phyloP scores from a whole-genome alignment of 2,329 filamentous ascomycete genomes.

The Colletotrichum sp. region DNA sequence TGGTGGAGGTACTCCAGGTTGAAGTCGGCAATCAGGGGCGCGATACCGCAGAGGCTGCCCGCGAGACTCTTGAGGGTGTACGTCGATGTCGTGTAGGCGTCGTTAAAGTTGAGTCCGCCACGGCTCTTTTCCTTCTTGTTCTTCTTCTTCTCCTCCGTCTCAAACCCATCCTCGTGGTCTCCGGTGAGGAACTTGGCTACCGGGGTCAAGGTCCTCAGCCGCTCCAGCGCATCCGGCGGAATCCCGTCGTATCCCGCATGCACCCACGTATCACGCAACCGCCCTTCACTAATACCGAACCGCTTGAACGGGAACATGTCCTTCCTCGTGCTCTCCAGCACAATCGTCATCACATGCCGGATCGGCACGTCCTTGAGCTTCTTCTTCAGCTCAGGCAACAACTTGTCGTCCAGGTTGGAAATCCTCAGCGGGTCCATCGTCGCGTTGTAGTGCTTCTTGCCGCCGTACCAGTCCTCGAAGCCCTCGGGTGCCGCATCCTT shows the following conservation, averaged over 20 bases:
- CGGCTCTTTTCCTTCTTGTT: not conserved
- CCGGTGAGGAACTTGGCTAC: slow-evolving; percentile 9
- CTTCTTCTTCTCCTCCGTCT: not conserved
- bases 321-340: slow-evolving; percentile 39
- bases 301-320: slow-evolving; percentile 40
- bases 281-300: slow-evolving; percentile 31
- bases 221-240: slow-evolving; percentile 29
- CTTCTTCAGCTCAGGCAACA: slow-evolving; percentile 23
- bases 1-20: slow-evolving; percentile 39
- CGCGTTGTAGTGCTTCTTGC: slow-evolving; percentile 32
- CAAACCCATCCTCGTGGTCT: slow-evolving; percentile 4
- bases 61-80: slow-evolving; percentile 41
- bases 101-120: slow-evolving; percentile 35
- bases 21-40: slow-evolving; percentile 36
- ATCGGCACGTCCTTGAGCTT: slow-evolving; percentile 26
- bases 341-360: slow-evolving; percentile 39
- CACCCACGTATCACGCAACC: slow-evolving; percentile 22
- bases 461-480: slow-evolving; percentile 32
- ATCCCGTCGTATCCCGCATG: slow-evolving; percentile 26
- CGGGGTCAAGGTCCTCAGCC: slow-evolving; percentile 26
- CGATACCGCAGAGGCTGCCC: slow-evolving; percentile 37
- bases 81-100: slow-evolving; percentile 35
- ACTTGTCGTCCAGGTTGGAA: slow-evolving; percentile 32
- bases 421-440: slow-evolving; percentile 34
- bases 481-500: slow-evolving; percentile 13